These are phyloP conservation scores for Chrysanthemum seticuspe DNA, from an alignment of 129 eudicot genomes.

Conservation along the genomic window DNA sequence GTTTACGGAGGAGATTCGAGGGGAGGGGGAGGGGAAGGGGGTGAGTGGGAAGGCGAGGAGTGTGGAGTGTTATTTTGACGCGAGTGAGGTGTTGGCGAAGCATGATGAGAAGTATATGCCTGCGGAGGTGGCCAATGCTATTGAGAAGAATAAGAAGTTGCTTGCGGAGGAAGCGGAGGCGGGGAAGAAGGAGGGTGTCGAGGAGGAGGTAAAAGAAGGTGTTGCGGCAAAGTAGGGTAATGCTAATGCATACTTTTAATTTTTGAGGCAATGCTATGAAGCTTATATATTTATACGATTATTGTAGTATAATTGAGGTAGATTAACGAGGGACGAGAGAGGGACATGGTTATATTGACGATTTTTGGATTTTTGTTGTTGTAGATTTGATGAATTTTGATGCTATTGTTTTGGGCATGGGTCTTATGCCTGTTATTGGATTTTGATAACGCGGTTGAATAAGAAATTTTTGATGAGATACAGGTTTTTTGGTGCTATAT, in stretches of 20 bases:
- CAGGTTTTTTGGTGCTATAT: not conserved
- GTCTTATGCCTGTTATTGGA: constrained; percentile 19
- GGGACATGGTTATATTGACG: constrained; percentile 13
- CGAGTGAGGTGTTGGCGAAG: constrained; percentile 92
- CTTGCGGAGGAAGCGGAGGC: constrained; percentile 28
- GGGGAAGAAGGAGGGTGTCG: constrained; percentile 15
- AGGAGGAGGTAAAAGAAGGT: constrained; percentile 11
- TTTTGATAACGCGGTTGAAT: constrained; percentile 29
- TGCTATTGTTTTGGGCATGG: constrained; percentile 32
- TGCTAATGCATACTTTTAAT: not conserved
- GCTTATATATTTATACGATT: constrained; percentile 18
- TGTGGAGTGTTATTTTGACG: constrained; percentile 72
- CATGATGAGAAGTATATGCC: constrained; percentile 99
- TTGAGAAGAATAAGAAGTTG: constrained; percentile 84
- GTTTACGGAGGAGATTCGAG: constrained; percentile 46
- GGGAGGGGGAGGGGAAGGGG: constrained; percentile 31
- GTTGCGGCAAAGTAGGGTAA: constrained; percentile 17
- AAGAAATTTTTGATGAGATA: constrained; percentile 27
- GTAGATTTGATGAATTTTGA: constrained; percentile 25
- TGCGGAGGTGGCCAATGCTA: constrained; percentile 71
- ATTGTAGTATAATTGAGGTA: constrained; percentile 22
- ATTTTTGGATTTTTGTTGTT: constrained; percentile 29
- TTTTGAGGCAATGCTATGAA: constrained; percentile 1
- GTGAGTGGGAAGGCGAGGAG: constrained; percentile 68
- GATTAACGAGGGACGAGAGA: constrained; percentile 21